Conservation (phyloP, 2,329 filamentous ascomycete species). For the Sarocladiaceae sp. region DNA sequence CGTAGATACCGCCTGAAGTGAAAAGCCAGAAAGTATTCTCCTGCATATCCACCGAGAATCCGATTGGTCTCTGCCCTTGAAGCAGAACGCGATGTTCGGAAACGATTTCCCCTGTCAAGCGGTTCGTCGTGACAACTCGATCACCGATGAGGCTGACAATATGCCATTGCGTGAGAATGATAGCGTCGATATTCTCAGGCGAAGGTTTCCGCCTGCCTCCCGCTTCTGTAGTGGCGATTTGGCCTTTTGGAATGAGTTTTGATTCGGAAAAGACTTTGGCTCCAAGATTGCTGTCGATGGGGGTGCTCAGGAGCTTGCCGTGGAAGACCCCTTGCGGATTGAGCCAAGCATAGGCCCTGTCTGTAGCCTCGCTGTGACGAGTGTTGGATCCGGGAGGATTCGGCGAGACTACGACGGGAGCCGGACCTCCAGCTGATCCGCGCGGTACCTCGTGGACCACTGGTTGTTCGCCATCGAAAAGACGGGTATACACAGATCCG, state of each 20-base stretch:
- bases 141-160: conserved; percentile 77
- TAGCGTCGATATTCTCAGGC: conserved; percentile 68
- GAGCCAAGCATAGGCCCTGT: conserved; percentile 85
- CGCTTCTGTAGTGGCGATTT: conserved; percentile 63
- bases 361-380: conserved; percentile 55
- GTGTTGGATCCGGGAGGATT: conserved; percentile 51
- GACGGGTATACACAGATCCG: conserved; percentile 74
- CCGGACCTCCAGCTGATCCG: conserved; percentile 41
- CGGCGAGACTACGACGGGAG: conserved; percentile 65
- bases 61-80: conserved; percentile 71
- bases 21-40: conserved; percentile 99
- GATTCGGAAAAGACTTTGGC: conserved; percentile 71
- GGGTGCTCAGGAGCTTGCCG: conserved; percentile 64
- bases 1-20: conserved; percentile 83
- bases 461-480: conserved; percentile 85
- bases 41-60: conserved; percentile 79
- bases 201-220: conserved; percentile 58
- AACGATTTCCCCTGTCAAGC: conserved; percentile 76
- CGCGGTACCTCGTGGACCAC: conserved; percentile 65
- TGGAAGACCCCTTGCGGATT: conserved; percentile 81
- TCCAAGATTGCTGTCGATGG: conserved; percentile 57
- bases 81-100: conserved; percentile 81
- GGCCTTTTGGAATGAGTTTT: conserved; percentile 67
- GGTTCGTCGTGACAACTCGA: conserved; percentile 77
- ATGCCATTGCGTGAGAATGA: conserved; percentile 90